Conservation (phyloP, 257 asterid genomes). For the Przewalskia tangutica region DNA sequence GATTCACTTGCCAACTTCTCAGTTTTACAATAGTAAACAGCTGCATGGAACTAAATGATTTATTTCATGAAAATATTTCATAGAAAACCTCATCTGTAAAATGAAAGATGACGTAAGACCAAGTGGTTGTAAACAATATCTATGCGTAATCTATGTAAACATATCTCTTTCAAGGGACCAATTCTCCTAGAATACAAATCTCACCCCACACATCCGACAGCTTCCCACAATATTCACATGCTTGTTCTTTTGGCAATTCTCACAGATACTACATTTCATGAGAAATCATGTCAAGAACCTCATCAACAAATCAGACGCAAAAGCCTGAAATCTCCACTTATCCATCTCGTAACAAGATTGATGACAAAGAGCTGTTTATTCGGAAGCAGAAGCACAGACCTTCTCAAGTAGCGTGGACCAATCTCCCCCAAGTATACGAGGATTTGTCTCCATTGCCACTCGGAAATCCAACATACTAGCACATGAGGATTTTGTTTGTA, state of each 20-base stretch:
- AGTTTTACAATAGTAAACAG: neutral
- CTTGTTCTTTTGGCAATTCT: constrained; percentile 6
- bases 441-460: constrained; percentile 69
- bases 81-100: neutral
- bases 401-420: constrained; percentile 75
- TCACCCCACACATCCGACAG: constrained; percentile 23
- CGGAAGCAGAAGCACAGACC: constrained; percentile 32
- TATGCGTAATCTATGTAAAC: constrained; percentile 16
- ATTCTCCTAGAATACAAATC: constrained; percentile 18
- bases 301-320: neutral
- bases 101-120: neutral
- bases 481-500: constrained; percentile 3
- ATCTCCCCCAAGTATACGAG: constrained; percentile 53
- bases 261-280: constrained; percentile 4
- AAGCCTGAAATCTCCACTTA: neutral
- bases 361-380: constrained; percentile 12
- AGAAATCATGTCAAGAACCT: constrained; percentile 5
- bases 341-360: neutral
- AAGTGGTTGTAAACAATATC: constrained; percentile 18
- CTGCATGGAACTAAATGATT: neutral
- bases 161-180: constrained; percentile 24
- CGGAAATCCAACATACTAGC: constrained; percentile 54
- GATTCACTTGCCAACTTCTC: neutral
- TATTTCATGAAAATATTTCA: constrained; percentile 5
- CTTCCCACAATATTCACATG: constrained; percentile 28